Conservation (phyloP, 2,329 filamentous ascomycete genomes). For the Harringtonia lauricola region DNA sequence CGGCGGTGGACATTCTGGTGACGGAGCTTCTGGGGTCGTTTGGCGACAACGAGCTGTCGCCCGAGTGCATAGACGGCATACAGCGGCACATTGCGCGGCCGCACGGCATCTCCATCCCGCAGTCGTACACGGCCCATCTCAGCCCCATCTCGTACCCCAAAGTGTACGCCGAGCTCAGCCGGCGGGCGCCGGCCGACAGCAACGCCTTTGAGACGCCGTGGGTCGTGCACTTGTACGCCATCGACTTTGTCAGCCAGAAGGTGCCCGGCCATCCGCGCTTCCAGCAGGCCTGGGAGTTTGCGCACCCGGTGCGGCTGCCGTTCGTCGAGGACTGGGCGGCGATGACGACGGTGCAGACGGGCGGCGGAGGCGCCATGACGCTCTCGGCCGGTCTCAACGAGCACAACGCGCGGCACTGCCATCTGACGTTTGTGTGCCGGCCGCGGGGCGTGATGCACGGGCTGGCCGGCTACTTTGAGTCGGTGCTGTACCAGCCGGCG, state of each 20-base stretch:
- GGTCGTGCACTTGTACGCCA: slow-evolving; percentile 83
- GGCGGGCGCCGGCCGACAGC: slow-evolving; percentile 48
- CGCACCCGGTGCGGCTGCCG: slow-evolving; percentile 53
- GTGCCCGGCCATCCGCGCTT: slow-evolving; percentile 51
- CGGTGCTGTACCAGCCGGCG: slow-evolving; percentile 65
- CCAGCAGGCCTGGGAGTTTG: slow-evolving; percentile 70
- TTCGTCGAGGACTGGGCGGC: slow-evolving; percentile 21
- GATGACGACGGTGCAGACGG: slow-evolving; percentile 40
- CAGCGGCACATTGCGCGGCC: slow-evolving; percentile 71
- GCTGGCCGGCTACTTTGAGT: slow-evolving; percentile 90
- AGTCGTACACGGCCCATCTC: slow-evolving; percentile 85
- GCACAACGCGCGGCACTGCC: slow-evolving; percentile 76
- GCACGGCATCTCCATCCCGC: slow-evolving; percentile 86
- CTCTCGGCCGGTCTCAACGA: slow-evolving; percentile 76
- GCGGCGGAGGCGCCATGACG: slow-evolving; percentile 63
- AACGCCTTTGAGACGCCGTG: slow-evolving; percentile 84
- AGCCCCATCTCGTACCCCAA: slow-evolving; percentile 86
- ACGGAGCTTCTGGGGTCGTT: slow-evolving; percentile 94
- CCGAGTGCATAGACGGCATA: slow-evolving; percentile 92
- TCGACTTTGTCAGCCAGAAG: slow-evolving; percentile 69
- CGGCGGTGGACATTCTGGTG: slow-evolving; percentile 80
- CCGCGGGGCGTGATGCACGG: slow-evolving; percentile 81
- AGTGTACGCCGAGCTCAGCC: slow-evolving; percentile 68
- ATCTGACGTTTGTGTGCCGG: slow-evolving; percentile 65
- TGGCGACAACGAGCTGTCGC: slow-evolving; percentile 87